Evolutionary conservation across 495 filamentous ascomycete genomes (phyloP).

Genomic region (Penicillium psychrofluorescens): DNA sequence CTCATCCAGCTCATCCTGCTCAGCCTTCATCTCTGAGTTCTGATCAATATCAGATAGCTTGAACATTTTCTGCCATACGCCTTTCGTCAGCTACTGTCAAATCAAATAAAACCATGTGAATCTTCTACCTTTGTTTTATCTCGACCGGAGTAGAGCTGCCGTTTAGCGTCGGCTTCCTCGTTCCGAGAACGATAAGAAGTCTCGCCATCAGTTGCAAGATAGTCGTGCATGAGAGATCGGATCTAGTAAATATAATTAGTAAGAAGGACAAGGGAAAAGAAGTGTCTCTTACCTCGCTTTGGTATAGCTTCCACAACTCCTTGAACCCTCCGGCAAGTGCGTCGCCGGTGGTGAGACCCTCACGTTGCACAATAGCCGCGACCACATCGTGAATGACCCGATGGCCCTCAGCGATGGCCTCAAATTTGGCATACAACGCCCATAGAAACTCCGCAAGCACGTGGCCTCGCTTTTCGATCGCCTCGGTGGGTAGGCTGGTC

Average conservation of each 20-base stretch:
- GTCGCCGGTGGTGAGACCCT: conserved; percentile 49
- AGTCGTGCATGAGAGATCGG: conserved; percentile 88
- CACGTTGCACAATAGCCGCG: conserved; percentile 69
- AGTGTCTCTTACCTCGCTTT: conserved; percentile 52
- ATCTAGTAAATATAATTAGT: conserved; percentile 52
- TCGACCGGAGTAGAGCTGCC: conserved; percentile 53
- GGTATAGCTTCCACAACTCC: conserved; percentile 89
- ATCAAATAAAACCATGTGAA: not conserved
- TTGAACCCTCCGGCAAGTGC: conserved; percentile 72
- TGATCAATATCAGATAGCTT: conserved; percentile 78
- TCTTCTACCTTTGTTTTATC: conserved; percentile 57
- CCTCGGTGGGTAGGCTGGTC: conserved; percentile 52
- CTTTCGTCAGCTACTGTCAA: conserved; percentile 12
- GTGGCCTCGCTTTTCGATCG: conserved; percentile 65
- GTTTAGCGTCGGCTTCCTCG: conserved; percentile 40
- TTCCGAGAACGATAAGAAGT: conserved; percentile 40
- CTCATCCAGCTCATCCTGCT: conserved; percentile 82
- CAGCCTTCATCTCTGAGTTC: conserved; percentile 64
- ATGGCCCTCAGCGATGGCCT: conserved; percentile 92
- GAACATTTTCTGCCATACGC: conserved; percentile 61
- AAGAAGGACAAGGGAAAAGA: not conserved
- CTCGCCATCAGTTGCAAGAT: conserved; percentile 88
- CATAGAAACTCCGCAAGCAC: conserved; percentile 84
- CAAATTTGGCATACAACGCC: conserved; percentile 93
- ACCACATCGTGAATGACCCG: conserved; percentile 89